Base-by-base conservation (phyloP, 768 basidiomycete genomes). In the Mycena rosella region DNA sequence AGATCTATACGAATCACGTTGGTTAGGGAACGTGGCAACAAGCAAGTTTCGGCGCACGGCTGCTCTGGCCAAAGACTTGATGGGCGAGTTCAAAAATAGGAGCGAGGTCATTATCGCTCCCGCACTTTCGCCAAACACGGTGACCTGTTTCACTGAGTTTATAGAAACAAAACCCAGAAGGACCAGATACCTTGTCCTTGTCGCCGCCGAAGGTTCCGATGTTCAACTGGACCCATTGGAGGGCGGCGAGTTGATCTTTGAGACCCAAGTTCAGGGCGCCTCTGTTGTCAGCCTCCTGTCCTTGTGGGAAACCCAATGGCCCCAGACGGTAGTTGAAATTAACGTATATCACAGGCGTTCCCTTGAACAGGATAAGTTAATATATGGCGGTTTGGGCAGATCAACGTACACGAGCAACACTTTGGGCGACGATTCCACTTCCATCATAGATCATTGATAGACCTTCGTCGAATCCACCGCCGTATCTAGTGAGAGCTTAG, bases 301-400 rank as follows among this genome's bases (percentile, higher is more conserved):
- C n/a, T n/a, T n/a, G n/a, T n/a, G n/a, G n/a, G n/a, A n/a, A n/a
- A n/a, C n/a, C n/a, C n/a, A n/a, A n/a, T n/a, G n/a, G n/a, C n/a
- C n/a, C n/a, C n/a, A n/a, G n/a, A n/a, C n/a, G n/a, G n/a, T n/a
- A n/a, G n/a, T n/a, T n/a, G 67, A 86, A 61, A 34, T 79, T 81
- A 55, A 85, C 85, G 71, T 80, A 82, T 49, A 88, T 75, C 56
- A 87, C 74, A 0, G 85, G 84, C 45, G 77, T 64, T 13, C 55
- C 62, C 62, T 63, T 20, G 82, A 51, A 74, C 75, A n/a, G 5
- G 80, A 77, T 60, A 62, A 14, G 76, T 27, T 27, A 6, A 40
- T 30, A 72, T 8, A 40, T 17, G 9, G 7, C 45, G 9, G 14
- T 4, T 7, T 7, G 10, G 27, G 48, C 27, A 29, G 20, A 13